These are phyloP conservation scores for Diplodia intermedia DNA, from an alignment of 2,329 filamentous ascomycete species.

Conservation along the genomic window DNA sequence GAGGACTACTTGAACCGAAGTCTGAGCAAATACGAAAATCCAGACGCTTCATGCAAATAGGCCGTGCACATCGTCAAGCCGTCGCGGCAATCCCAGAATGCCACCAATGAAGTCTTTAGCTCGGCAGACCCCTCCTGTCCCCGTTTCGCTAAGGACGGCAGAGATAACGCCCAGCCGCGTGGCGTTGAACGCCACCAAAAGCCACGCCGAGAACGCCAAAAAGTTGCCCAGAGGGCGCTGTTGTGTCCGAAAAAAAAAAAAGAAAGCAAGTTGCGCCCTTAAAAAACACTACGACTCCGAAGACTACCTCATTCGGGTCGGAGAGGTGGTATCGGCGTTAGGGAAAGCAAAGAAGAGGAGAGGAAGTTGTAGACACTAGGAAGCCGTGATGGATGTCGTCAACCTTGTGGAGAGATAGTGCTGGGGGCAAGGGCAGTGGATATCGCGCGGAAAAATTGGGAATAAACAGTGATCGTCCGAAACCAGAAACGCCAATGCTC, in stretches of 20 bases:
- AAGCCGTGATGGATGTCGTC: neutral
- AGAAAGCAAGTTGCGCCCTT: neutral
- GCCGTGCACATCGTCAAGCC: constrained; percentile 4
- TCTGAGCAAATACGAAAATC: neutral
- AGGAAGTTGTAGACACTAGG: neutral
- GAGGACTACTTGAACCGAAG: neutral
- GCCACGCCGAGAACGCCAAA: neutral
- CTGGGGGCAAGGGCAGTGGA: neutral
- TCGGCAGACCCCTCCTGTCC: neutral
- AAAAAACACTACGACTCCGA: neutral
- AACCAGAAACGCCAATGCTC: neutral
- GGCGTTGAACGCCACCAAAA: neutral
- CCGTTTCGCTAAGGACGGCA: neutral
- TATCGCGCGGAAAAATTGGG: neutral
- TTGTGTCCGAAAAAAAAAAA: neutral
- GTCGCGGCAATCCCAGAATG: neutral
- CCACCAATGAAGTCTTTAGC: neutral
- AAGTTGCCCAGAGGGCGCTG: neutral
- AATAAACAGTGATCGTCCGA: neutral
- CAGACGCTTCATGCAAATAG: neutral
- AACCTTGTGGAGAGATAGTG: neutral
- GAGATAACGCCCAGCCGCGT: constrained; percentile 22
- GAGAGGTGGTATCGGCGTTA: neutral
- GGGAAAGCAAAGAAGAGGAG: neutral
- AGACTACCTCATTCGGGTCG: neutral